These are phyloP conservation scores for Anthostomella pinea DNA, from an alignment of 2,329 filamentous ascomycete genomes.

Conservation along the genomic window DNA sequence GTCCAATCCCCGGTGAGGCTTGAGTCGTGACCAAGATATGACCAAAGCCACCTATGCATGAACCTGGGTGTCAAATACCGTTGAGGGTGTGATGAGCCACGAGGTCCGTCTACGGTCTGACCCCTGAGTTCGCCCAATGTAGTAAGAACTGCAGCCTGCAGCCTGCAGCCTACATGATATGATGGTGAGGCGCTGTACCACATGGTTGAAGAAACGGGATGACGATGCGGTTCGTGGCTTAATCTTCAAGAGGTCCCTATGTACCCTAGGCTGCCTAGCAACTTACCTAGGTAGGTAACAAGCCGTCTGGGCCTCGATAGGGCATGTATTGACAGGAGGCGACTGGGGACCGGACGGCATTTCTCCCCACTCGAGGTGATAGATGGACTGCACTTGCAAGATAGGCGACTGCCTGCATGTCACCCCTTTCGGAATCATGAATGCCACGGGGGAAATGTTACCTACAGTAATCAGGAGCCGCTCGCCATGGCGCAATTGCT, in stretches of 20 bases:
- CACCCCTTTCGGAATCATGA: constrained; percentile 9
- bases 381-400: constrained; percentile 2
- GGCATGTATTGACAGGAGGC: too few relatives aligned
- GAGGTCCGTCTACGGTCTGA: not conserved
- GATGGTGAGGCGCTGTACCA: not conserved
- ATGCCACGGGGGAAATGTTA: constrained; percentile 1
- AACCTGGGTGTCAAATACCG: not conserved
- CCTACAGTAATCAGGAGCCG: constrained; percentile 2
- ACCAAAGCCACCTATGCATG: not conserved
- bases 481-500: too few relatives aligned
- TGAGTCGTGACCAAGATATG: not conserved
- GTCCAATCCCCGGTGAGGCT: constrained; percentile 1
- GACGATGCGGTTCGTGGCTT: too few relatives aligned
- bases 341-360: too few relatives aligned
- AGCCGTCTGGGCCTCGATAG: too few relatives aligned
- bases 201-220: too few relatives aligned
- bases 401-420: constrained; percentile 9
- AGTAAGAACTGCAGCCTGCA: constrained; percentile 1
- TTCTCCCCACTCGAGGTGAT: too few relatives aligned
- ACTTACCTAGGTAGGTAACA: too few relatives aligned
- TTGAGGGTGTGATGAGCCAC: not conserved
- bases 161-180: not conserved
- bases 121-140: not conserved
- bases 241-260: too few relatives aligned
- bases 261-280: too few relatives aligned